These are phyloP conservation scores for Candida silvatica DNA, from an alignment of 805 yeast species.

Conservation along the genomic window DNA sequence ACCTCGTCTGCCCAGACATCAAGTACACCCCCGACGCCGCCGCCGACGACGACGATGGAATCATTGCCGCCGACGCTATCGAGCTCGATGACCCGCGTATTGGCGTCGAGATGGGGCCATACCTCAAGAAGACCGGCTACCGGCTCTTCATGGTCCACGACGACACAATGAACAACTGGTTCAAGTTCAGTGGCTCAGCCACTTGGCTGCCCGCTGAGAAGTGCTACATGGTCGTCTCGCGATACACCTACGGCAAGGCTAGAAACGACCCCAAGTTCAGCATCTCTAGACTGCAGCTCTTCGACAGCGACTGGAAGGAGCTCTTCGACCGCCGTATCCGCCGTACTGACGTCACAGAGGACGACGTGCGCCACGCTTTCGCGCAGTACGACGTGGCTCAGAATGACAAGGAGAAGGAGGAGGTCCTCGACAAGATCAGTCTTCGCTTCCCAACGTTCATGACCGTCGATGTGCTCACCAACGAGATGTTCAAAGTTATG, in stretches of 20 bases:
- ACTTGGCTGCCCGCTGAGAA: slow-evolving; percentile 45
- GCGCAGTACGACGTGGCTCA: slow-evolving; percentile 13
- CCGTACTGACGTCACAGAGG: slow-evolving; percentile 22
- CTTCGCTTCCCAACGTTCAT: slow-evolving; percentile 23
- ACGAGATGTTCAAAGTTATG: slow-evolving; percentile 11
- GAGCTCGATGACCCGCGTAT: slow-evolving; percentile 1
- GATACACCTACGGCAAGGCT: slow-evolving; percentile 34
- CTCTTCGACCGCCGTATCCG: slow-evolving; percentile 27
- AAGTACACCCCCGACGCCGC: neutral
- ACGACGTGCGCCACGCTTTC: slow-evolving; percentile 21
- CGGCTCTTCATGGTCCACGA: neutral
- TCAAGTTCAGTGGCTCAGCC: slow-evolving; percentile 38
- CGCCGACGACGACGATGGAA: neutral
- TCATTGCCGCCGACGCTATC: neutral
- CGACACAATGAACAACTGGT: slow-evolving; percentile 29
- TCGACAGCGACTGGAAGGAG: slow-evolving; percentile 39
- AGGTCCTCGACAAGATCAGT: slow-evolving; percentile 16
- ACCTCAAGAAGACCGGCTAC: slow-evolving; percentile 1
- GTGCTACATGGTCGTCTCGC: slow-evolving; percentile 38
- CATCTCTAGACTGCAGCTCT: slow-evolving; percentile 34
- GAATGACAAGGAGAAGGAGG: slow-evolving; percentile 16
- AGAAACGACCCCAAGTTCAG: slow-evolving; percentile 26
- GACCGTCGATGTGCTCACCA: slow-evolving; percentile 19
- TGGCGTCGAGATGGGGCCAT: neutral
- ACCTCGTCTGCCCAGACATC: neutral